These are phyloP conservation scores for Diaporthe sp. DNA, from an alignment of 2,329 filamentous ascomycete species.

Conservation along the genomic window DNA sequence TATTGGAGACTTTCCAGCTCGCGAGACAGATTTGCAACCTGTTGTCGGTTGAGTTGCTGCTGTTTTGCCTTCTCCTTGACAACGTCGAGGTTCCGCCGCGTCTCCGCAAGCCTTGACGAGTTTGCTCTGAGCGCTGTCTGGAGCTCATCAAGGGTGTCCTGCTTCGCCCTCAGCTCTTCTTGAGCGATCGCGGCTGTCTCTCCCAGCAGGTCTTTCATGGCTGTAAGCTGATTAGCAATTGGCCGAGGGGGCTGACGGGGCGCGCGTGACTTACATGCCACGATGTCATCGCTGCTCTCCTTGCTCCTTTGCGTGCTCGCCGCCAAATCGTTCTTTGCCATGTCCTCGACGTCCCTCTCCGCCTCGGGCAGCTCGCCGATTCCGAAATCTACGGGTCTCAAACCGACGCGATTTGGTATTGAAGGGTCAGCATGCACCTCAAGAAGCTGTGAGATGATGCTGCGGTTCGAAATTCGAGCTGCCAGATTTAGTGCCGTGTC, in stretches of 20 bases:
- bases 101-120: conserved; percentile 82
- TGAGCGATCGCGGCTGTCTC: conserved; percentile 86
- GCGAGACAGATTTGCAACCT: conserved; percentile 82
- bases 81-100: conserved; percentile 79
- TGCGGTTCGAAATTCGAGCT: conserved; percentile 90
- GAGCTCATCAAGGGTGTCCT: conserved; percentile 84
- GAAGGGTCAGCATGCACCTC: conserved; percentile 96
- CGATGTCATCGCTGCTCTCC: conserved; percentile 84
- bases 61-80: conserved; percentile 75
- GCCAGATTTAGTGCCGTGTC: conserved; percentile 97
- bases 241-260: not conserved
- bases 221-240: conserved; percentile 60
- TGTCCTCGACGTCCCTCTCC: conserved; percentile 67
- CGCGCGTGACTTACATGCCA: conserved; percentile 73
- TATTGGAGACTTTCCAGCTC: conserved; percentile 79
- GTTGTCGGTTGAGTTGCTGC: conserved; percentile 76
- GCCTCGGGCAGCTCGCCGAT: conserved; percentile 80
- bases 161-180: conserved; percentile 84
- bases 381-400: conserved; percentile 94
- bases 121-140: conserved; percentile 86
- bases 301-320: conserved; percentile 69
- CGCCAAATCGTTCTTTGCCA: conserved; percentile 60
- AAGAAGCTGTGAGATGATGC: conserved; percentile 95
- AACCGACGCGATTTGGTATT: conserved; percentile 89
- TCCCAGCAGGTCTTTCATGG: conserved; percentile 85